Conservation (phyloP, 441 rosid species). For the Bruguiera hainesii region DNA sequence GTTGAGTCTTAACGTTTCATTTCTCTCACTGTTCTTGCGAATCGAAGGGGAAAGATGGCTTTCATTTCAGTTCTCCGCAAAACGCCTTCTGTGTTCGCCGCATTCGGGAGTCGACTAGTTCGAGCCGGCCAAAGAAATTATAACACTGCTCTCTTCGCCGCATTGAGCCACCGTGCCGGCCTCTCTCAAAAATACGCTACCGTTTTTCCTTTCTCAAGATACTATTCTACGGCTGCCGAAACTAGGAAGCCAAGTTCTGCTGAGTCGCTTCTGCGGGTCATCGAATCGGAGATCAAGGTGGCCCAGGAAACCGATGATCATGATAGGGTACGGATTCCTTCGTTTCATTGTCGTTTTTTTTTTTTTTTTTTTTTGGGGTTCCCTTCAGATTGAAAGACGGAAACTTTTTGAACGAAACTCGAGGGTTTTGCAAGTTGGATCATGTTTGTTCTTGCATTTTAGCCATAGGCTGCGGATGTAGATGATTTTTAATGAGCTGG, state of each 20-base stretch:
- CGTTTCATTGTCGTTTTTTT: background rate
- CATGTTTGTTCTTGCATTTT: too few species aligned
- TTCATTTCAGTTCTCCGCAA: slow-evolving; percentile 48
- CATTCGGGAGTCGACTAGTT: slow-evolving; percentile 36
- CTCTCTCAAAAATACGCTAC: slow-evolving; percentile 18
- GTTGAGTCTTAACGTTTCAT: too few species aligned
- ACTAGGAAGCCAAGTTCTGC: slow-evolving; percentile 35
- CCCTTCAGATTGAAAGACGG: background rate
- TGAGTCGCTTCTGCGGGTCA: slow-evolving; percentile 50
- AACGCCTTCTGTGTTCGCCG: slow-evolving; percentile 41
- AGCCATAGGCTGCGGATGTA: too few species aligned
- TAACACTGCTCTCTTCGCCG: slow-evolving; percentile 33
- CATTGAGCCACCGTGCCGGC: slow-evolving; percentile 19
- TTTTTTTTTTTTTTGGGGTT: too few species aligned
- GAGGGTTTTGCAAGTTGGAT: too few species aligned
- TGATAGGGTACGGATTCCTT: slow-evolving; percentile 32
- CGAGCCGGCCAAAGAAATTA: slow-evolving; percentile 28
- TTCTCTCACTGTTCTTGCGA: too few species aligned
- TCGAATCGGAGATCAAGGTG: slow-evolving; percentile 61
- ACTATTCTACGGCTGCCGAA: slow-evolving; percentile 36
- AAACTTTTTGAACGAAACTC: background rate
- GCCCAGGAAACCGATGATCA: slow-evolving; percentile 59
- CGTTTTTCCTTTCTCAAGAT: slow-evolving; percentile 19
- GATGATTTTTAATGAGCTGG: too few species aligned
- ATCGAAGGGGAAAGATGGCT: slow-evolving; percentile 39